Percentiles rank a stretch among this genome's conserved stretches.
Conservation (phyloP, 345 rosid genomes). For the Syzygium aromaticum region DNA sequence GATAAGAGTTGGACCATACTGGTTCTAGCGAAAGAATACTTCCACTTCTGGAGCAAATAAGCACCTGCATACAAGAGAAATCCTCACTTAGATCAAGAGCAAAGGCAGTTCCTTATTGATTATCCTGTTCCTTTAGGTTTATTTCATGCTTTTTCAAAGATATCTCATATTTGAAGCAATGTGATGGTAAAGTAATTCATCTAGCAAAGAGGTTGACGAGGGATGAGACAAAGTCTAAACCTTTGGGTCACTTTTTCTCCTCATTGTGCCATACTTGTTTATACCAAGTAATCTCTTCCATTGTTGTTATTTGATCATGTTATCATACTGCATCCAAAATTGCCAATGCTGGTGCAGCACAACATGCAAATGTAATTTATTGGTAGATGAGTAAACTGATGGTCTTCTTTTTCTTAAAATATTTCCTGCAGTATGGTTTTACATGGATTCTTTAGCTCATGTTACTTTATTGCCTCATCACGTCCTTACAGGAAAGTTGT, state of each 20-base stretch:
- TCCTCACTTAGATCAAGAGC: not conserved
- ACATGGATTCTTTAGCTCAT: not conserved
- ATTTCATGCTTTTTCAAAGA: not conserved
- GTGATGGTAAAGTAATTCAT: not conserved
- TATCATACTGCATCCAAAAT: not conserved
- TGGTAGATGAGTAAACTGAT: not conserved
- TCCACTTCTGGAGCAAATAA: constrained; percentile 85
- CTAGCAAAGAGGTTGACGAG: not conserved
- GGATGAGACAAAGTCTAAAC: not conserved
- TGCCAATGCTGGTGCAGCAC: not conserved
- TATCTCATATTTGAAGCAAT: not conserved
- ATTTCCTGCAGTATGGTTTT: not conserved
- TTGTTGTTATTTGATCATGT: not conserved
- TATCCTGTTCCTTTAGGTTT: not conserved
- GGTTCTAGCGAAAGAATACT: constrained; percentile 56
- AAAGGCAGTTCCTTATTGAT: not conserved
- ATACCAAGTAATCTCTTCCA: not conserved
- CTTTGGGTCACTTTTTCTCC: not conserved
- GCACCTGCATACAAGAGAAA: constrained; percentile 33
- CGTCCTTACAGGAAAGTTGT: not conserved
- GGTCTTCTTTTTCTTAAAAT: not conserved
- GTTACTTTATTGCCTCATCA: not conserved
- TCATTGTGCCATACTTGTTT: not conserved
- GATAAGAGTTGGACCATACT: constrained; percentile 25
- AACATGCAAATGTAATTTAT: no score